Base-by-base conservation (phyloP, 2,329 filamentous ascomycete species). In the Blastomyces silverae region DNA sequence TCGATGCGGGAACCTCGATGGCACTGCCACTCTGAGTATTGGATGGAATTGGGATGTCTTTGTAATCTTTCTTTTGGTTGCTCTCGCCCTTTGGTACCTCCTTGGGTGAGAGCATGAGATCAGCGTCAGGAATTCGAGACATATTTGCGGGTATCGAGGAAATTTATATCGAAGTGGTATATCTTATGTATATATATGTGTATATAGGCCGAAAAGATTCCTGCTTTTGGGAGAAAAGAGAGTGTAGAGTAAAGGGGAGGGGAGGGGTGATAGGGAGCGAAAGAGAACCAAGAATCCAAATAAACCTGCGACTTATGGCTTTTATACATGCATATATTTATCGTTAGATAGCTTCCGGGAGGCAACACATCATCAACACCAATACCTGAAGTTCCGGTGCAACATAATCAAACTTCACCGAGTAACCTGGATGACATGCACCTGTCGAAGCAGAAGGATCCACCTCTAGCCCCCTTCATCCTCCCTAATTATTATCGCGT, bases 1-100 rank as follows among this genome's bases (percentile, higher is more conserved):
- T 80, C 64, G 86, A 84, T 31, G 88, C 87, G 52, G 88, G 88
- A 58, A 91, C 82, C 78, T 91, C 88, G 71, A 91, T 84, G 55
- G 86, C 80, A 63, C 81, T 82, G 66, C 80, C 77, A 48, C 70
- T 71, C 58, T 77, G 68, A 37, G 69, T 69, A 34, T 80, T 80
- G 53, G 76, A 77, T 42, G 82, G 82, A 64, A 77, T 78, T 67
- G 72, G 72, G 66, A 78, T 75, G 7, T 63, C 61, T 11, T 20
- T 44, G 34, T 44, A 31, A 17, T 31, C 25, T 25, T 42, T 20
- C 46, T 53, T 28, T 37, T 48, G n/a, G 34, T 20, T 20, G 44
- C 2, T 62, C 25, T 46, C 31, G 8, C 28, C 37, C n/a, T 52
- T 48, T n/a, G 61, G 44, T 1, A 55, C 52, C 31, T 64, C 56